A percentile compares a stretch with the other conserved stretches of the same genome.
Evolutionary conservation across 768 basidiomycete species (phyloP).

Genomic region (Termitomyces sp.): DNA sequence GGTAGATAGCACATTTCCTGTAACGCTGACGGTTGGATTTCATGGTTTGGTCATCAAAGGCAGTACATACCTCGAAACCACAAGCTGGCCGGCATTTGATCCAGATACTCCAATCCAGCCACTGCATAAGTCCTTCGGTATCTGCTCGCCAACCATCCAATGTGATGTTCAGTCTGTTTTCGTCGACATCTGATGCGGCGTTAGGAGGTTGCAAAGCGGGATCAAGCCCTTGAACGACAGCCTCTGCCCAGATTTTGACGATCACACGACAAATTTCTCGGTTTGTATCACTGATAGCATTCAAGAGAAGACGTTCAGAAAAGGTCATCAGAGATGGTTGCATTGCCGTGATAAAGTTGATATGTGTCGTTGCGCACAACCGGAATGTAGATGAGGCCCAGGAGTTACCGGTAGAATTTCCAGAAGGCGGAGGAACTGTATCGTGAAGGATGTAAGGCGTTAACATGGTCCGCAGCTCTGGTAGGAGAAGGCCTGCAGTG

Average conservation of each 20-base stretch:
- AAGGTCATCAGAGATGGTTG: conserved; percentile 15
- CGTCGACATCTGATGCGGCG: background rate
- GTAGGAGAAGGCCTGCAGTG: background rate
- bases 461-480: conserved; percentile 3
- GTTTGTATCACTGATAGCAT: conserved; percentile 26
- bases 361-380: conserved; percentile 25
- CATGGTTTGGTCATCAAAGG: background rate
- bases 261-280: conserved; percentile 41
- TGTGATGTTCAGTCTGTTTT: conserved; percentile 2
- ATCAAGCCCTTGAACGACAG: conserved; percentile 22
- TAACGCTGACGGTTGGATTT: background rate
- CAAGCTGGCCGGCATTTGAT: conserved; percentile 41
- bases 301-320: conserved; percentile 22
- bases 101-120: conserved; percentile 53
- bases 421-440: conserved; percentile 1
- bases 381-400: conserved; percentile 24
- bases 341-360: conserved; percentile 9
- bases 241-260: conserved; percentile 43
- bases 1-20: conserved; percentile 40
- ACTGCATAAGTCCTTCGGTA: conserved; percentile 32
- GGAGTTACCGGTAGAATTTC: conserved; percentile 6
- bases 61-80: conserved; percentile 31
- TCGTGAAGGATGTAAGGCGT: conserved; percentile 5
- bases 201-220: background rate
- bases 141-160: conserved; percentile 27